Evolutionary conservation across 2,329 filamentous ascomycete genomes (phyloP).

Genomic region (Fusarium armeniacum): DNA sequence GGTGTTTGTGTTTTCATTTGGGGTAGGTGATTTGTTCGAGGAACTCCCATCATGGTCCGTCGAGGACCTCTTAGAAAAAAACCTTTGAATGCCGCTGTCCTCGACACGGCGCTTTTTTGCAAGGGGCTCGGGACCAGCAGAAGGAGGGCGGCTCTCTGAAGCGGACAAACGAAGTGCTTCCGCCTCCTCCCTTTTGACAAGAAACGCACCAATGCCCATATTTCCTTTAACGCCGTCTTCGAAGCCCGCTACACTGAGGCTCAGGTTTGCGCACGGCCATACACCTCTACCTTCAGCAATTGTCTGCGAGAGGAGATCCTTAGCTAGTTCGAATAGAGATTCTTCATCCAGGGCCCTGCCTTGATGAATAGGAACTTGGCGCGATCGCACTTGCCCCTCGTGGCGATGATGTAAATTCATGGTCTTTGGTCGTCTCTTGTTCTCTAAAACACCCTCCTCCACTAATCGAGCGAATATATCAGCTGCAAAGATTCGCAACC

Average conservation of each 20-base stretch:
- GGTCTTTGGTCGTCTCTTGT: slow-evolving; percentile 86
- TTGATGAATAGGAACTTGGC: slow-evolving; percentile 80
- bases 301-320: slow-evolving; percentile 81
- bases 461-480: slow-evolving; percentile 92
- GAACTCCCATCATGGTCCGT: slow-evolving; percentile 47
- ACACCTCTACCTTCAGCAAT: slow-evolving; percentile 77
- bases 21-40: slow-evolving; percentile 36
- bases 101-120: slow-evolving; percentile 57
- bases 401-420: slow-evolving; percentile 88
- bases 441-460: slow-evolving; percentile 90
- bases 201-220: slow-evolving; percentile 85
- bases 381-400: slow-evolving; percentile 79
- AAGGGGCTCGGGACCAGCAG: slow-evolving; percentile 43
- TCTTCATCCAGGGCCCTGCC: slow-evolving; percentile 80
- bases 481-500: slow-evolving; percentile 91
- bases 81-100: slow-evolving; percentile 68
- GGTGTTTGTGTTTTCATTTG: neutral
- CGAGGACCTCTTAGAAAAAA: slow-evolving; percentile 64
- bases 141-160: slow-evolving; percentile 40
- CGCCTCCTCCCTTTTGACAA: slow-evolving; percentile 81
- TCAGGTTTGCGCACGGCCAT: slow-evolving; percentile 94
- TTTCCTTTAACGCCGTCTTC: slow-evolving; percentile 89
- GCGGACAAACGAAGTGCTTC: slow-evolving; percentile 54
- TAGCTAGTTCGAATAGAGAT: slow-evolving; percentile 80
- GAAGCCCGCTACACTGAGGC: slow-evolving; percentile 89